Conservation (phyloP, 139 green algal species). For the Chlorella sorokiniana region DNA sequence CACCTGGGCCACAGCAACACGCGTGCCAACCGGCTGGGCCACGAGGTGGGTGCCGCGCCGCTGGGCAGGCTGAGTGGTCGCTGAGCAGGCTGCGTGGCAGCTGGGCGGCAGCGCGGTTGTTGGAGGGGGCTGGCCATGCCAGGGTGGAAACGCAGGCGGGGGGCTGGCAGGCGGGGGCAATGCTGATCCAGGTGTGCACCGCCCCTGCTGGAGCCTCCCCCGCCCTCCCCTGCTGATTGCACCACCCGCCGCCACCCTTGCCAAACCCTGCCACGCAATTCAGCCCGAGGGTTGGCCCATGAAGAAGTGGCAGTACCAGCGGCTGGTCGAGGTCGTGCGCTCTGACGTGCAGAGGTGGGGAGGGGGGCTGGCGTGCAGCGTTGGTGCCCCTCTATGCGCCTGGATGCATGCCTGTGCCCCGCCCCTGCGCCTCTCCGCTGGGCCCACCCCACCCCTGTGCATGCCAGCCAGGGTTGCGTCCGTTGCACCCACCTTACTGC, state of each 20-base stretch:
- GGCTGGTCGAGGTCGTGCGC: constrained; percentile 23
- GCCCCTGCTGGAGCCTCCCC: too few relatives aligned
- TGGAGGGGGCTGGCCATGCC: too few relatives aligned
- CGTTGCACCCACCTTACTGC: too few relatives aligned
- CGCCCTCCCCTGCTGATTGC: too few relatives aligned
- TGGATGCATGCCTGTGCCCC: not conserved
- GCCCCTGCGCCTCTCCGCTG: too few relatives aligned
- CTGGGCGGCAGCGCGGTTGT: not conserved
- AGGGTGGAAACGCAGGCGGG: too few relatives aligned
- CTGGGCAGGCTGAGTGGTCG: not conserved
- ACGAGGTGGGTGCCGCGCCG: not conserved
- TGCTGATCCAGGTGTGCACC: too few relatives aligned
- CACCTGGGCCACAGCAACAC: constrained; percentile 27
- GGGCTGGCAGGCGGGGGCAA: too few relatives aligned
- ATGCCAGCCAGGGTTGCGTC: too few relatives aligned
- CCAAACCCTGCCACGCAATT: not conserved
- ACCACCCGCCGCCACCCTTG: too few relatives aligned
- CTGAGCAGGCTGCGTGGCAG: not conserved
- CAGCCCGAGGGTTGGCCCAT: constrained; percentile 29
- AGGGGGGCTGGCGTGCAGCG: not conserved
- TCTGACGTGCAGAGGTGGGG: constrained; percentile 3
- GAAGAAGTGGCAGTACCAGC: constrained; percentile 16
- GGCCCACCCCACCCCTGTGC: too few relatives aligned
- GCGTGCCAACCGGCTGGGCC: not conserved
- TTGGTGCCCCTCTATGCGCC: too few relatives aligned